Evolutionary conservation across 352 stramenopile genomes (phyloP), one percentile per base, ranked within the genome.

Genomic region (Pythium monospermum): DNA sequence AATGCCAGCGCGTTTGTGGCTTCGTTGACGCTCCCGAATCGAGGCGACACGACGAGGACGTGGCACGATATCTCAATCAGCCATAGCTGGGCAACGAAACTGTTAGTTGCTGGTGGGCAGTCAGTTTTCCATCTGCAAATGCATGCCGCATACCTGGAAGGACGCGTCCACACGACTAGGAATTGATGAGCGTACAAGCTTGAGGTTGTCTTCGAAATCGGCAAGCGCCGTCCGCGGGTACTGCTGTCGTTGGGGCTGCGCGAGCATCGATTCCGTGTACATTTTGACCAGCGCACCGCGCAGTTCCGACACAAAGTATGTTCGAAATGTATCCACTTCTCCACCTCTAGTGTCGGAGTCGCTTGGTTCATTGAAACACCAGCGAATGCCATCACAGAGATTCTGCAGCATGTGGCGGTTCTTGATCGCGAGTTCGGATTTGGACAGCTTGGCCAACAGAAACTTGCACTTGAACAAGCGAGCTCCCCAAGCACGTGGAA

Each of bases 1-100:
- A 81, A 74, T 12, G 64, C 44, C 22, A 87, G 57, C 15, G 76
- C 48, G 23, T 73, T 63, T 1, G 26, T 16, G 19, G 66, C 63
- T n/a, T 79, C 76, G 18, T 21, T 39, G 7, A 41, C 52, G 3
- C 25, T 51, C 22, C 46, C 37, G 21, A 66, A 60, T 7, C 71
- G 54, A 35, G 72, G 65, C 2, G 75, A 77, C n/a, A 62, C 74
- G 1, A 73, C 71, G 4, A 68, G 64, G 11, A 69, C 68, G 22
- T 88, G 80, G 35, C 66, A 86, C 6, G 71, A 76, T 28, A 85
- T 43, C 40, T 85, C 75, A 19, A 86, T 61, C 7, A 91, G 49
- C 80, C 80, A 91, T 22, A 83, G 53, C 80, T 91, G 8, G 16
- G 44, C 32, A 50, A 35, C n/a, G 42, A 6, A 19, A 43, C 28